These are phyloP conservation scores for Marasmius tenuissimus DNA, from an alignment of 1,284 basidiomycete genomes.

Conservation along the genomic window DNA sequence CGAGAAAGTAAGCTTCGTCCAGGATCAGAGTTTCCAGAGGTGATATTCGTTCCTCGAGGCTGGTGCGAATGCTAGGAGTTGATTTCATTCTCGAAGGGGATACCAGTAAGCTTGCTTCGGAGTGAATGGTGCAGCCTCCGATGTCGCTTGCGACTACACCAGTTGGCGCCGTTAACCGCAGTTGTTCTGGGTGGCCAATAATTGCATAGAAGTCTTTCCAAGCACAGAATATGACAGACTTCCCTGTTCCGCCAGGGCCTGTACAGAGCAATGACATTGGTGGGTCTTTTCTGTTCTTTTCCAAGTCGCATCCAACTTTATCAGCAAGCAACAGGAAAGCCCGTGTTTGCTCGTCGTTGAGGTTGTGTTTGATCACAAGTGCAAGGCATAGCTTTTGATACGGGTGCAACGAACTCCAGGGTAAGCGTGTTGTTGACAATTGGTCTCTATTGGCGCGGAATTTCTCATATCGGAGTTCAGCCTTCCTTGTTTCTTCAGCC, in stretches of 20 bases:
- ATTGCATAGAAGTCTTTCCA: constrained; percentile 8
- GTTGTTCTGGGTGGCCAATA: neutral
- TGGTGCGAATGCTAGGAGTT: neutral
- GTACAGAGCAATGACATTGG: constrained; percentile 12
- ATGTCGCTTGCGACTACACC: constrained; percentile 14
- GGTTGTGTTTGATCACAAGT: neutral
- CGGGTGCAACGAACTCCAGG: neutral
- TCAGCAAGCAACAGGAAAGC: constrained; percentile 14
- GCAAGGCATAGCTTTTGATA: neutral
- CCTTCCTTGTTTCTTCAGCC: neutral
- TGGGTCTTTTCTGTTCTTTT: neutral
- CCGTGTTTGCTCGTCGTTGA: constrained; percentile 14
- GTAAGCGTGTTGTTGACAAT: too few relatives aligned
- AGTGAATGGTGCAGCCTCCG: constrained; percentile 8
- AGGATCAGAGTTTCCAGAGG: constrained; percentile 6
- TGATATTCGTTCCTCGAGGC: constrained; percentile 10
- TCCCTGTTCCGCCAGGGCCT: constrained; percentile 14
- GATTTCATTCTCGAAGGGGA: constrained; percentile 9
- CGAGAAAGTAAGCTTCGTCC: constrained; percentile 13
- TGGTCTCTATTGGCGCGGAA: too few relatives aligned
- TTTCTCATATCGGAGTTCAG: neutral
- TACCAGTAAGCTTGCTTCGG: constrained; percentile 4
- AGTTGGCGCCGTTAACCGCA: constrained; percentile 14
- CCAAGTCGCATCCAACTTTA: constrained; percentile 2
- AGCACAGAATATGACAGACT: constrained; percentile 13